Base-by-base conservation (phyloP, 2,329 filamentous ascomycete species). In the Colletotrichum coccodes region DNA sequence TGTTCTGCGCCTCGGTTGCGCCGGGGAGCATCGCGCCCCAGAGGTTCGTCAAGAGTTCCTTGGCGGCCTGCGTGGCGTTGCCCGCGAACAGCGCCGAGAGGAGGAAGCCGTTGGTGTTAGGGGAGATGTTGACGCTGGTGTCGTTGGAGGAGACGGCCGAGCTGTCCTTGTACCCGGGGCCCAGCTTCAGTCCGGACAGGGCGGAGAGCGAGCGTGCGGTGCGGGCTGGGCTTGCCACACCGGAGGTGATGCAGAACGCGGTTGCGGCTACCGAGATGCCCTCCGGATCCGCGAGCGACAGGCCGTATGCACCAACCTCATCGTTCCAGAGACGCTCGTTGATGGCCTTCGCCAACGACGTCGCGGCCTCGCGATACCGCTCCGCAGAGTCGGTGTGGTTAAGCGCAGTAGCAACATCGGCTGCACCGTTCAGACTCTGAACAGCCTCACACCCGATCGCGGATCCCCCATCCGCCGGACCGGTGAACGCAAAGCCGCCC, bases 81-180 rank as follows among this genome's bases (percentile, higher is more conserved):
- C 75, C 74, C 28, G 72, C 59, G 56, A 81, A 75, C 0, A 84
- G 71, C 0, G 80, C 77, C 46, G 78, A 73, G 5, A 85, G 77
- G 2, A 85, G 73, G 69, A 84, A 84, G 2, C 82, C 81, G 14
- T 78, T 81, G 28, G 81, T 85, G 71, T 85, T 85, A 12, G 85
- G 83, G 3, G 82, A 84, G 38, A 84, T 79, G 58, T 77, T 80
- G 70, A 75, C 76, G 40, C 76, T 76, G 60, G 1, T 82, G 80
- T 50, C 58, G n/a, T 64, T 40, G 12, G 68, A 46, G 3, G 64
- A 62, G 1, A 65, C 63, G 1, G 34, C 60, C 4, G 72, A 72
- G 34, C 32, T 40, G 59, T 75, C 72, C 32, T 68, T 72, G 65
- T 73, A 75, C 1, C 74, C 73, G 2, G 71, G 70, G 2, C 52